phyloP scores from a whole-genome alignment of 2,329 filamentous ascomycete genomes.

The Rutstroemia sp. region DNA sequence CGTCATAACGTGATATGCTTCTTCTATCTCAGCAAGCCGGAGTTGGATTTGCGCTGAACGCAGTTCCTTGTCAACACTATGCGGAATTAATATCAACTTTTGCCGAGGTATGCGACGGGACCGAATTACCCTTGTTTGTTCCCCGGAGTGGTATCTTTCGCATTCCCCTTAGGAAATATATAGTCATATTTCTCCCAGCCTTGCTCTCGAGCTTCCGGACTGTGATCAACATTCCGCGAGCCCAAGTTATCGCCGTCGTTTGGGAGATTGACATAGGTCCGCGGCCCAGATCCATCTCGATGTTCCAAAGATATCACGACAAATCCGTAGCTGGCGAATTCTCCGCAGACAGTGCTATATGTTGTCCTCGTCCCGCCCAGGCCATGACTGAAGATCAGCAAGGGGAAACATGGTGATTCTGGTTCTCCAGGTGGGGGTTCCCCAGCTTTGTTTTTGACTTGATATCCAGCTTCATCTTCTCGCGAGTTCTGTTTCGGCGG shows the following conservation, averaged over 20 bases:
- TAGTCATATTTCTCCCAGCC: conserved; percentile 49
- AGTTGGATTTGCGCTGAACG: conserved; percentile 55
- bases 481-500: conserved; percentile 36
- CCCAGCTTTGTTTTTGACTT: conserved; percentile 36
- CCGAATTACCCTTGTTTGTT: conserved; percentile 42
- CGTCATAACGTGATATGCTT: conserved; percentile 50
- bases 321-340: conserved; percentile 60
- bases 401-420: conserved; percentile 45
- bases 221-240: conserved; percentile 24
- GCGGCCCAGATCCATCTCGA: conserved; percentile 54
- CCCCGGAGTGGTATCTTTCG: conserved; percentile 42
- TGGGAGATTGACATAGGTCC: conserved; percentile 52
- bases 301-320: conserved; percentile 59
- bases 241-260: conserved; percentile 32
- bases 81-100: too few species aligned
- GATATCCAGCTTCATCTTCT: conserved; percentile 29
- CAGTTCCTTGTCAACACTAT: conserved; percentile 47
- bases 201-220: conserved; percentile 31
- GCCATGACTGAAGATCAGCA: conserved; percentile 61
- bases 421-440: conserved; percentile 31
- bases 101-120: neutral
- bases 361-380: conserved; percentile 55
- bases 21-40: conserved; percentile 56
- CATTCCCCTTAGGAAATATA: conserved; percentile 52
- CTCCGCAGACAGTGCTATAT: conserved; percentile 56